Base-by-base conservation (phyloP, 768 basidiomycete genomes). In the Amanita exitialis region DNA sequence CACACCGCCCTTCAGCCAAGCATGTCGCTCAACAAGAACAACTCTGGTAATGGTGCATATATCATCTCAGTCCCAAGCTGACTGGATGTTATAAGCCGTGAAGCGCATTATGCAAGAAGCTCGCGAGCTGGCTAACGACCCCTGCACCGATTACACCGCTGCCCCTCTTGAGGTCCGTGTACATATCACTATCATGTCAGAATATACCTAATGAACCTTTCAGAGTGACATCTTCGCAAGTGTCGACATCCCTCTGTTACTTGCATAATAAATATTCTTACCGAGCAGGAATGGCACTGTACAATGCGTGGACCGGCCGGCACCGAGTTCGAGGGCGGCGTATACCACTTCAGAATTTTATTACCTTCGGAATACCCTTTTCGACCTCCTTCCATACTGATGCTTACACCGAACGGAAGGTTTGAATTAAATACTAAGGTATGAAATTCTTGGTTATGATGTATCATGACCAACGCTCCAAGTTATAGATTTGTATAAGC, bases 61-160 rank as follows among this genome's bases (percentile, higher is more conserved):
- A 16, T 25, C 13, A 3, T 30, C 16, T 43, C 20, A 21, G 23
- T 28, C 13, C 7, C 8, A 34, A 37, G 30, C 45, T 44, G 54
- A 27, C 15, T 35, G 37, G 42, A n/a, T 42, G 16, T 48, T 30
- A 16, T 57, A 21, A 88, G 93, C 92, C 49, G 90, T 96, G 47
- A 97, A 97, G 70, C 83, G 95, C 32, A 96, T 98, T 58, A 87
- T 98, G 84, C 91, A 92, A 64, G 95, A 98, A 67, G 93, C 93
- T 3, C 74, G 80, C 54, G 94, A 98, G 61, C 78, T 97, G 12
- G 81, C 84, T 1, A 81, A 78, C 48, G 93, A 95, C 65, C 82
- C 87, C 52, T 83, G 79, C 47, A 83, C 86, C 0, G 93, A 95
- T 62, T 97, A 95, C 62, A 71, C 80, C 50, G 95, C 93, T 15